A percentile compares a stretch with the other conserved stretches of the same genome.
Evolutionary conservation across 1,284 basidiomycete species (phyloP).

Genomic region (Leucoagaricus sp.): DNA sequence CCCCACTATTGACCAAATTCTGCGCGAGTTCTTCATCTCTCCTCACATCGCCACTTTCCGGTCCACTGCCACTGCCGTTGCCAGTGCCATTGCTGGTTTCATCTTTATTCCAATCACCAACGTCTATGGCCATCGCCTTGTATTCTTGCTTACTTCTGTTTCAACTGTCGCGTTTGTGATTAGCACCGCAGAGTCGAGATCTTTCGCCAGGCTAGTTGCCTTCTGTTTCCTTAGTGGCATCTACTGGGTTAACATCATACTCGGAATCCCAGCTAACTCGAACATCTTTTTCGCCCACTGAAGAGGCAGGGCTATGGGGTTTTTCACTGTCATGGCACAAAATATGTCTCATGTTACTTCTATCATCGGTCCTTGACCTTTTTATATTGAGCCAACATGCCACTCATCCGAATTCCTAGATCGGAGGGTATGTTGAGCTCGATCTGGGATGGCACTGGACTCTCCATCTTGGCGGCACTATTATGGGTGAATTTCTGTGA

Average conservation of each 20-base stretch:
- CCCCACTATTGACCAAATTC: neutral
- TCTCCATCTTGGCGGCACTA: neutral
- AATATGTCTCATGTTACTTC: neutral
- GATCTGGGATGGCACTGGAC: conserved; percentile 7
- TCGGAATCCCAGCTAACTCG: neutral
- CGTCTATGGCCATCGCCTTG: conserved; percentile 3
- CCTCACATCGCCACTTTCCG: neutral
- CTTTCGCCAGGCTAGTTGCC: neutral
- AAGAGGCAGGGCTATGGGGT: conserved; percentile 9
- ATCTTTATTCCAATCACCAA: neutral
- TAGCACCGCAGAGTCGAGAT: neutral
- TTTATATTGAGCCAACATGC: neutral
- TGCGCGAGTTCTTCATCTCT: neutral
- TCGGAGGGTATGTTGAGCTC: conserved; percentile 1
- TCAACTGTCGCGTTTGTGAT: neutral
- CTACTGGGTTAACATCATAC: neutral
- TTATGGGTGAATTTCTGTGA: neutral
- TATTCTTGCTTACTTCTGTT: neutral
- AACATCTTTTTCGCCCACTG: conserved; percentile 2
- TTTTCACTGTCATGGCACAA: neutral
- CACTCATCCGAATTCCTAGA: neutral
- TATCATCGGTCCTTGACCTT: neutral
- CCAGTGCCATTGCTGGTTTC: neutral
- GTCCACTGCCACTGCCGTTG: neutral
- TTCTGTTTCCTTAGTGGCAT: neutral